These are phyloP conservation scores for Yamadazyma sp. DNA, from an alignment of 805 yeast genomes.

Conservation along the genomic window DNA sequence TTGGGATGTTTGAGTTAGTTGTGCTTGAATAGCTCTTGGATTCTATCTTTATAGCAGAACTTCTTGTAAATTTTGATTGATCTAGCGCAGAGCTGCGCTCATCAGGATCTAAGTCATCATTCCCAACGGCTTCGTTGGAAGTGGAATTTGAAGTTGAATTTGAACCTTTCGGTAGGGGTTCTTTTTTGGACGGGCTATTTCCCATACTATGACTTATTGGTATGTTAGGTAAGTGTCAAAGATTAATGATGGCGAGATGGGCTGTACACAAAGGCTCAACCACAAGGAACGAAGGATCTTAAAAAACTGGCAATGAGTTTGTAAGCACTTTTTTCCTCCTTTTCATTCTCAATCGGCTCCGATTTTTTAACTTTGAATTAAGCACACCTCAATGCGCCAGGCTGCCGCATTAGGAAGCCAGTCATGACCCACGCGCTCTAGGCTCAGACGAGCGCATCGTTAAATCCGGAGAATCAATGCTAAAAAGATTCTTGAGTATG, in stretches of 20 bases:
- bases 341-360: constrained; percentile 5
- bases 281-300: background rate
- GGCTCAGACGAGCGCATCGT: constrained; percentile 1
- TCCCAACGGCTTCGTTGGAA: constrained; percentile 17
- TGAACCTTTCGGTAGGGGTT: constrained; percentile 45
- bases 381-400: constrained; percentile 1
- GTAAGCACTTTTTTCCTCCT: constrained; percentile 6
- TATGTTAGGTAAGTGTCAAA: background rate
- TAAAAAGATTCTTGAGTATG: constrained; percentile 1
- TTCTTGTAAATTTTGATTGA: constrained; percentile 18
- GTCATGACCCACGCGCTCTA: background rate
- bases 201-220: constrained; percentile 42
- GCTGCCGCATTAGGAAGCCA: too few relatives aligned
- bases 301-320: constrained; percentile 1
- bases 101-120: constrained; percentile 42
- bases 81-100: constrained; percentile 46
- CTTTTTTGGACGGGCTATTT: constrained; percentile 62
- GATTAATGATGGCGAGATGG: background rate
- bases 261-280: constrained; percentile 2
- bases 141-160: constrained; percentile 18
- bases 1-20: background rate
- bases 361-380: background rate
- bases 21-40: constrained; percentile 10
- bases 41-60: constrained; percentile 20
- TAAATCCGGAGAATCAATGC: too few relatives aligned